phyloP scores from a whole-genome alignment of 1,139 yeast species.

The Geotrichum aggregatum region DNA sequence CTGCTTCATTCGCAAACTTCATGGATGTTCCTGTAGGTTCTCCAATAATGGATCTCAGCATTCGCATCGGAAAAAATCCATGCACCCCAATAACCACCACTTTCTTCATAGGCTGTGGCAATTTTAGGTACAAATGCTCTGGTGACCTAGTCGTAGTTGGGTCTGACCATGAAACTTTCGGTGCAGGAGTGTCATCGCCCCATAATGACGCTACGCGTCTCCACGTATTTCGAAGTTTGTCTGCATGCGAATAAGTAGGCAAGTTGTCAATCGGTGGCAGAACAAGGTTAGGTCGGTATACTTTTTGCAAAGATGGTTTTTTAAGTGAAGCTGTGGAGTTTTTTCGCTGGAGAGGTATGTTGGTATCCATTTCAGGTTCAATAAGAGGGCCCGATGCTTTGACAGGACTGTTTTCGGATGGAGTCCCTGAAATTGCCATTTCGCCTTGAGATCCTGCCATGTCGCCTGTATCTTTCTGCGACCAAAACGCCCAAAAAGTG shows the following conservation, averaged over 20 bases:
- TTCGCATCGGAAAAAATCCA: conserved; percentile 87
- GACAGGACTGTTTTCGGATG: conserved; percentile 32
- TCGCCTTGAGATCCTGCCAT: conserved; percentile 31
- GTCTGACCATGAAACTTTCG: conserved; percentile 12
- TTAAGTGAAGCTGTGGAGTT: not conserved
- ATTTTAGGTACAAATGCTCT: conserved; percentile 26
- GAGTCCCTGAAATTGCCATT: conserved; percentile 42
- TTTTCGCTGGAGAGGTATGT: not conserved
- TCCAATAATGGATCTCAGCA: conserved; percentile 81
- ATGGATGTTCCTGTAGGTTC: conserved; percentile 91
- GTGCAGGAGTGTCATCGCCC: not conserved
- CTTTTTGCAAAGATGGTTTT: not conserved
- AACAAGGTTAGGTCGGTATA: conserved; percentile 32
- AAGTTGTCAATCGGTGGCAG: conserved; percentile 33
- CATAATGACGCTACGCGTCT: conserved; percentile 28
- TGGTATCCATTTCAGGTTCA: not conserved
- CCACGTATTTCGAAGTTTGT: conserved; percentile 26
- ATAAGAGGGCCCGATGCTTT: conserved; percentile 16
- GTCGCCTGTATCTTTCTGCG: conserved; percentile 20
- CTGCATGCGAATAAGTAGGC: conserved; percentile 28
- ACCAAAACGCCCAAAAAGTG: conserved; percentile 38
- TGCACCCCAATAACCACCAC: conserved; percentile 87
- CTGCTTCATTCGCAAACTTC: conserved; percentile 84
- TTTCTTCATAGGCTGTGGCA: conserved; percentile 36
- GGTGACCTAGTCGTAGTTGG: conserved; percentile 17